Base-by-base conservation (phyloP, 495 filamentous ascomycete genomes). In the Daldinia concentrica region DNA sequence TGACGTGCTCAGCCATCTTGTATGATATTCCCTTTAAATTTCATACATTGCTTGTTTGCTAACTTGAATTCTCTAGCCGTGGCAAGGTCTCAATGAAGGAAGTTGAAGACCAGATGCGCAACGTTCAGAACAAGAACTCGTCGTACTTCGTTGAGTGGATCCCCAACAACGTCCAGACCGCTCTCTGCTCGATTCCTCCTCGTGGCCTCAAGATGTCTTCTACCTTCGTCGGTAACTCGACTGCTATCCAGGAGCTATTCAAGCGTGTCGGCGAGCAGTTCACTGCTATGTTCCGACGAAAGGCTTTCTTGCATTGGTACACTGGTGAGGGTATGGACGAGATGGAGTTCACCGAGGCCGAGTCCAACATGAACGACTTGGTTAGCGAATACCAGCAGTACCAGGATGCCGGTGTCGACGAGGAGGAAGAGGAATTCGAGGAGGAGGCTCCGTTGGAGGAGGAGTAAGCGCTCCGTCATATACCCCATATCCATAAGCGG, bases 281-380 rank as follows among this genome's bases (percentile, higher is more conserved):
- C 90, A 93, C 91, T 84, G 96, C 96, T 79, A 99, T 99, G 95
- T 99, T 98, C 91, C 88, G 95, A 84, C 93, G 95, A 82, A 99
- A 98, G 91, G 95, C 95, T 90, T 99, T 99, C 94, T 93, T 99
- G 91, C 95, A 98, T 90, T 99, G 95, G 95, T 99, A 99, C 85
- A 99, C 95, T 89, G 94, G 94, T 80, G 95, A 99, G 90, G 95
- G 95, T 87, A 99, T 99, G 95, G 95, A 99, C 86, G 95, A 99
- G 91, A 98, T 98, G 95, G 95, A 99, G 87, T 99, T 99, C 86
- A 98, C 95, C 81, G 96, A 98, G 89, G 95, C 95, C 77, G 95
- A 99, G 92, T 95, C 92, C 87, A 99, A 99, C 88, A 99, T 99
- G 95, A 99, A 98, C 87, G 95, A 99, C 84, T 86, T 99, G 82